Percentiles rank a stretch among this genome's conserved stretches.
Evolutionary conservation across 306 rosid species (phyloP).

Genomic region (Dryas octopetala): DNA sequence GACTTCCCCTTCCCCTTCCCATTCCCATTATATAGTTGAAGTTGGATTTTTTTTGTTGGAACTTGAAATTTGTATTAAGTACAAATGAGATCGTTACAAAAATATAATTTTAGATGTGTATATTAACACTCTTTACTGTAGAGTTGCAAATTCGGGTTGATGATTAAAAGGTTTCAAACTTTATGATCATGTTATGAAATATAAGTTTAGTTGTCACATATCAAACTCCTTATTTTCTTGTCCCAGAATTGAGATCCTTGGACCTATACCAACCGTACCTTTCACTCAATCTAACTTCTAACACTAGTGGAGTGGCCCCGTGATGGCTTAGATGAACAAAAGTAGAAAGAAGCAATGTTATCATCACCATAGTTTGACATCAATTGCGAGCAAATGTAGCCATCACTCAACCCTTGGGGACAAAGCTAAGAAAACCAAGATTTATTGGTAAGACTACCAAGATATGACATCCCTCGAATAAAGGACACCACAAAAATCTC

Average conservation of each 20-base stretch:
- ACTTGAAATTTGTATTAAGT: too few species aligned
- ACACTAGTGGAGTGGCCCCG: conserved; percentile 14
- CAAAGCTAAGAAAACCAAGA: conserved; percentile 36
- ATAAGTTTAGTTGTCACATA: not conserved
- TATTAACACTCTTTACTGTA: too few species aligned
- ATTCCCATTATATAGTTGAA: too few species aligned
- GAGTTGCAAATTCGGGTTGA: too few species aligned
- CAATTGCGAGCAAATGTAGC: conserved; percentile 15
- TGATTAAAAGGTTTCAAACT: too few species aligned
- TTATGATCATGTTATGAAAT: too few species aligned
- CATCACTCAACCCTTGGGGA: conserved; percentile 27
- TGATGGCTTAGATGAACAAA: not conserved
- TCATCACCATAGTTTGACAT: conserved; percentile 3
- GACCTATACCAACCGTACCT: conserved; percentile 10
- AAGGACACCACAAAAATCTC: not conserved
- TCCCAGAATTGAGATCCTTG: not conserved
- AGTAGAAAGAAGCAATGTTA: conserved; percentile 23
- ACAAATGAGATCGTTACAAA: too few species aligned
- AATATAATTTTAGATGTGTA: too few species aligned
- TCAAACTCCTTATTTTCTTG: not conserved
- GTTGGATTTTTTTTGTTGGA: too few species aligned
- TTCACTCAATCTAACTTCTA: conserved; percentile 20
- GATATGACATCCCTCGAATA: not conserved
- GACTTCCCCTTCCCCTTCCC: too few species aligned
- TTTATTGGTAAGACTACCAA: not conserved